These are phyloP conservation scores for Scenedesmus sp. DNA, from an alignment of 163 green algal species.

Conservation along the genomic window DNA sequence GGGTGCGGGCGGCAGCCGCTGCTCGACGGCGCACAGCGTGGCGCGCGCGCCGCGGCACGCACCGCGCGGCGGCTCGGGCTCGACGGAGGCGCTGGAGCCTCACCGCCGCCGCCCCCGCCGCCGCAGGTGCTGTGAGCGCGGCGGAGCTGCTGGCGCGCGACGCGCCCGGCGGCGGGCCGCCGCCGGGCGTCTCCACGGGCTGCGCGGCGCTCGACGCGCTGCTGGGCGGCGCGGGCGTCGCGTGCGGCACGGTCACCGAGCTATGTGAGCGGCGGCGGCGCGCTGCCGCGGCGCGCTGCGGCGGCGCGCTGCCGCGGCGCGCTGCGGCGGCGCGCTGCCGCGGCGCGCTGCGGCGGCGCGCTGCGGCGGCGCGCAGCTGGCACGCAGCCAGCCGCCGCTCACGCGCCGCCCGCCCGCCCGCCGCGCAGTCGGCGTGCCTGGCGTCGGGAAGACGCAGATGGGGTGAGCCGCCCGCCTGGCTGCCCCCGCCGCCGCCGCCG, in stretches of 20 bases:
- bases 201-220: conserved; percentile 25
- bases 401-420: no score
- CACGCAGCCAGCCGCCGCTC: no score
- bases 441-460: conserved; percentile 92
- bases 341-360: not conserved
- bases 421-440: conserved; percentile 83
- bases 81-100: no score
- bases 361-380: not conserved
- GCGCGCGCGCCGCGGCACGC: not conserved
- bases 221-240: conserved; percentile 30
- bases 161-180: not conserved
- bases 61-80: no score
- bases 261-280: conserved; percentile 33
- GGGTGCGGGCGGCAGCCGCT: not conserved
- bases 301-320: no score
- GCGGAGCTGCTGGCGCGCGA: not conserved
- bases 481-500: not conserved
- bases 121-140: conserved; percentile 1
- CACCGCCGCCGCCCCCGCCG: no score
- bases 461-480: conserved; percentile 56
- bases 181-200: conserved; percentile 18
- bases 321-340: no score
- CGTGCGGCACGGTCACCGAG: conserved; percentile 44
- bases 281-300: not conserved
- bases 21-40: not conserved